Evolutionary conservation across 2,329 filamentous ascomycete species (phyloP).

Genomic region (Neofusicoccum sp.): DNA sequence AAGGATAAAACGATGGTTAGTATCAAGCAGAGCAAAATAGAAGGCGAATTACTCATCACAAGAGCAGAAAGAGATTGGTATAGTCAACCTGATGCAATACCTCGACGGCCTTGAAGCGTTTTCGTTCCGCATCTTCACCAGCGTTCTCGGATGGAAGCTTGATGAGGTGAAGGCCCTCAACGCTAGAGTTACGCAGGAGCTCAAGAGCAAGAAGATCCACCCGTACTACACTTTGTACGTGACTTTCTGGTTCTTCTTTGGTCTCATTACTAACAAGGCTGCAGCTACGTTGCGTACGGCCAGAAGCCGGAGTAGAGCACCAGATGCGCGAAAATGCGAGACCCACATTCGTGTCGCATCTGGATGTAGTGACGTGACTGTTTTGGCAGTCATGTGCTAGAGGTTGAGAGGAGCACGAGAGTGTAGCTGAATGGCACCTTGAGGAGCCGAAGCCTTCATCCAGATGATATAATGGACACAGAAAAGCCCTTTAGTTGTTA

Average conservation of each 20-base stretch:
- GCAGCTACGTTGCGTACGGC: not conserved
- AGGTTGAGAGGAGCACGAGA: no score
- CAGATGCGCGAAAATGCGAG: no score
- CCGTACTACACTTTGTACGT: constrained; percentile 32
- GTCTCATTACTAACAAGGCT: not conserved
- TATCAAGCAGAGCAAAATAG: not conserved
- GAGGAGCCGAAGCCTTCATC: no score
- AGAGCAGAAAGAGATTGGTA: constrained; percentile 16
- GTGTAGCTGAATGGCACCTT: no score
- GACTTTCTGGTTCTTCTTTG: not conserved
- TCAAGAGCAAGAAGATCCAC: constrained; percentile 30
- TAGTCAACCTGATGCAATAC: constrained; percentile 40
- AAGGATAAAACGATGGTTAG: constrained; percentile 24
- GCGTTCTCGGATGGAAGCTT: constrained; percentile 41
- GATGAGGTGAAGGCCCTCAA: constrained; percentile 46
- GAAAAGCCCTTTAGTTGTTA: no score
- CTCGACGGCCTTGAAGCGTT: constrained; percentile 44
- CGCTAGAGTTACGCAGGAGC: constrained; percentile 28
- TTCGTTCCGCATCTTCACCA: constrained; percentile 42
- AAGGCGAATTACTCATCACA: not conserved
- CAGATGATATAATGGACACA: no score
- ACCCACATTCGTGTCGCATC: no score
- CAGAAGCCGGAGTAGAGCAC: not conserved
- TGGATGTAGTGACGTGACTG: no score
- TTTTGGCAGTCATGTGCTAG: no score